Base-by-base conservation (phyloP, 306 rosid genomes). In the Ormosia emarginata region DNA sequence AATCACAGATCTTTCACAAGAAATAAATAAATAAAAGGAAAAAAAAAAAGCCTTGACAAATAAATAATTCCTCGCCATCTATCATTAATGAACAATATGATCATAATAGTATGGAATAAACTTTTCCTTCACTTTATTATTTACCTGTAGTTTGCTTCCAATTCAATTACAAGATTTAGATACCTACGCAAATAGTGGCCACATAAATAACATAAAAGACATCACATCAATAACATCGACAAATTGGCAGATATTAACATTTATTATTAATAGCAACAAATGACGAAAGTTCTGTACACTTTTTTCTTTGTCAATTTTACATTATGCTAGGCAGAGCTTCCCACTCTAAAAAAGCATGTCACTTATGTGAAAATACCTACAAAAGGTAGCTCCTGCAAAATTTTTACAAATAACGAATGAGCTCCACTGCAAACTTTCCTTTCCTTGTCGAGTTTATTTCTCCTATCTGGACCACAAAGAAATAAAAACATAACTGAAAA, bases 371-470 rank as follows among this genome's bases (percentile, higher is more conserved):
- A 13, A 64, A 63, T 15, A 33, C 17, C 49, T 7, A 32, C 5
- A 24, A 24, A 9, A 63, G 10, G 57, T 58, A 30, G 63, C 50
- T 65, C 67, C 68, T 33, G 55, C 58, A 71, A 30, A 73, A 59
- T 47, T 89, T 49, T 57, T 88, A 95, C 68, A 91, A 55, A 74
- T 90, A 95, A 11, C 86, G 89, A 78, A 95, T 91, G 80, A 95
- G 86, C 86, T 95, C 97, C 32, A 95, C 86, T 17, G 92, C 95
- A 80, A 88, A 93, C 78, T 95, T 95, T 36, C 97, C 98, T 71
- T 93, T 95, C 87, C 86, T 90, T 40, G 98, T 95, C 24, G 97
- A 34, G 82, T 78, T 91, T 77, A 93, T 88, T 86, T 93, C 97
- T 73, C 97, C 98, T 8, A 95, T 87, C 97, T 94, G 92, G 62